Conservation (phyloP, 148 eudicot species). For the Camellia lanceoleosa region DNA sequence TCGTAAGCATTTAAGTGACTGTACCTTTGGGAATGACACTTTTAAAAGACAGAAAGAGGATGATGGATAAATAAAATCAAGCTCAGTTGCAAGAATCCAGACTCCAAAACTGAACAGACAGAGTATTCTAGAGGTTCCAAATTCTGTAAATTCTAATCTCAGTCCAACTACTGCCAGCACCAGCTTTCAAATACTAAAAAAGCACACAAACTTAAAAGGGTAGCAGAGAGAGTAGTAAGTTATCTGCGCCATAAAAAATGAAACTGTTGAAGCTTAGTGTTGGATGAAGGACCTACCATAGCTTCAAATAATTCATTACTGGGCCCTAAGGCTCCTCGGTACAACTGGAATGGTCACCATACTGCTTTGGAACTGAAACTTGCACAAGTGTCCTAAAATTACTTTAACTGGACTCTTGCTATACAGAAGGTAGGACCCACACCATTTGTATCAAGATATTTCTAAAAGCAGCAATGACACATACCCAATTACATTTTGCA, state of each 20-base stretch:
- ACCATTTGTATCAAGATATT: not conserved
- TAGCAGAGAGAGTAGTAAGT: not conserved
- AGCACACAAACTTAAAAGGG: not conserved
- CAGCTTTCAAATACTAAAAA: conserved; percentile 5
- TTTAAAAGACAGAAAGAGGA: not conserved
- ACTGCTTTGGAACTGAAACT: not conserved
- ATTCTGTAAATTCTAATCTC: not conserved
- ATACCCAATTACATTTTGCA: not conserved
- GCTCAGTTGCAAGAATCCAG: not conserved
- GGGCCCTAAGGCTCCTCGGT: conserved; percentile 2
- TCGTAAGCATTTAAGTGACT: not conserved
- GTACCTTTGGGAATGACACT: not conserved
- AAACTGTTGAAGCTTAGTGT: not conserved
- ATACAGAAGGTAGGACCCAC: not conserved
- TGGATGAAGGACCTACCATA: not conserved
- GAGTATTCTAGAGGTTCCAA: conserved; percentile 5
- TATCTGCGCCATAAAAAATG: not conserved
- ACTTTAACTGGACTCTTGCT: not conserved
- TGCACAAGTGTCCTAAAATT: not conserved
- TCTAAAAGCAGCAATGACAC: conserved; percentile 8
- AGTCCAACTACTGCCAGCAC: not conserved
- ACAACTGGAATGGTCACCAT: not conserved
- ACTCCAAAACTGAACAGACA: not conserved
- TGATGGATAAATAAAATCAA: not conserved
- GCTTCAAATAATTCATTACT: not conserved